Evolutionary conservation across 306 rosid genomes (phyloP), one percentile per base, ranked within the genome.

Genomic region (Crotalaria pallida): DNA sequence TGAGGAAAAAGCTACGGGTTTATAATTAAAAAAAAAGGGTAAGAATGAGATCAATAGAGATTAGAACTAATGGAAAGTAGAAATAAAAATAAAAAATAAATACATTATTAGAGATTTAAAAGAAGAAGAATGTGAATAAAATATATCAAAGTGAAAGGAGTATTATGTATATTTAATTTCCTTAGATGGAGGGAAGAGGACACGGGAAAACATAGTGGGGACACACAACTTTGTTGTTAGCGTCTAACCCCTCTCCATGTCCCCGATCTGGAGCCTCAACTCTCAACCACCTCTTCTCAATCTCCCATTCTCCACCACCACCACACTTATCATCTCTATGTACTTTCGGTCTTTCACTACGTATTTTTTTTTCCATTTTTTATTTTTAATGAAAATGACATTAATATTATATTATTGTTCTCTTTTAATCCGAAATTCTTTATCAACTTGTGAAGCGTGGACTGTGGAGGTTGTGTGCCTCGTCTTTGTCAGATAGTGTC

Each of bases 161-260:
- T n/a, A n/a, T n/a, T 24, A 40, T 33, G 8, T 16, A 10, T 6
- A 33, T 18, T 50, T 49, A 16, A 38, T 23, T 49, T 33, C 38
- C 40, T 15, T 18, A 27, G n/a, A 57, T 38, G 61, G 21, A 26
- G 21, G 58, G 48, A 33, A 33, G 53, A 22, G 21, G 65, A 60
- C 58, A 27, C 10, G n/a, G 47, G 57, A 60, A 62, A 76, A 73
- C 36, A 68, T 8, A 7, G 79, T 77, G 90, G 82, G 82, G 78
- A 19, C 75, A 56, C 80, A 79, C 82, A 22, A 67, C 7, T 74
- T 55, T 21, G 58, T 55, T 52, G 66, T 33, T 52, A 17, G 52
- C 48, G 38, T 17, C 27, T 44, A 9, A 27, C 52, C 69, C 10
- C 0, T 26, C 11, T 34, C 10, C 52, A 26, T 3, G 23, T 58